These are phyloP conservation scores for Cadophora gregata DNA, from an alignment of 2,329 filamentous ascomycete genomes.

Conservation along the genomic window DNA sequence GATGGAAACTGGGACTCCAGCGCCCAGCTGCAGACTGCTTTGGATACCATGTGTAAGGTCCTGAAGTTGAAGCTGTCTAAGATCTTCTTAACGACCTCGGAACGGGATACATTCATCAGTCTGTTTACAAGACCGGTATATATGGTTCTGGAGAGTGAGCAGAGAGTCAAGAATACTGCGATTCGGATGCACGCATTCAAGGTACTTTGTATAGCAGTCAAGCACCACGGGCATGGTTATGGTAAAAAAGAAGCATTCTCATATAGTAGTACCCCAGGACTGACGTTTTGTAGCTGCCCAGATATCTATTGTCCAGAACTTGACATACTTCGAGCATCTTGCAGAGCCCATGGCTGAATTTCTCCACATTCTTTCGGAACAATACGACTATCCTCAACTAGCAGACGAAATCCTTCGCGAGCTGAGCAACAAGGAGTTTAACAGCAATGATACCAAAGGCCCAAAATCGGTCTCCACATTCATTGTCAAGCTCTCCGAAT, in stretches of 20 bases:
- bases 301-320: constrained; percentile 95
- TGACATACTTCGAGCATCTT: constrained; percentile 98
- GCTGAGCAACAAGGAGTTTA: constrained; percentile 97
- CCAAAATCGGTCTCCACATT: constrained; percentile 97
- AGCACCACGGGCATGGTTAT: constrained; percentile 96
- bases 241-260: constrained; percentile 58
- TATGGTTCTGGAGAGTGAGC: constrained; percentile 91
- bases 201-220: constrained; percentile 93
- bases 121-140: constrained; percentile 93
- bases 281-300: constrained; percentile 74
- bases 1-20: constrained; percentile 89
- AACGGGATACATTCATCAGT: constrained; percentile 92
- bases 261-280: constrained; percentile 24
- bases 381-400: constrained; percentile 96
- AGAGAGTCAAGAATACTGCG: constrained; percentile 83
- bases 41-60: constrained; percentile 96
- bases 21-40: constrained; percentile 81
- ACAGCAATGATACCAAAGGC: constrained; percentile 91
- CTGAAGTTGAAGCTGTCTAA: constrained; percentile 89
- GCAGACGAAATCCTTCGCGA: constrained; percentile 93
- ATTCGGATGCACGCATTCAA: constrained; percentile 98
- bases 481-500: constrained; percentile 89
- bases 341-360: constrained; percentile 99
- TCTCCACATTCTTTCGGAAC: constrained; percentile 90
- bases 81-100: constrained; percentile 95